These are phyloP conservation scores for Protomyces inouyei DNA, from an alignment of 1,139 yeast species.

Conservation along the genomic window DNA sequence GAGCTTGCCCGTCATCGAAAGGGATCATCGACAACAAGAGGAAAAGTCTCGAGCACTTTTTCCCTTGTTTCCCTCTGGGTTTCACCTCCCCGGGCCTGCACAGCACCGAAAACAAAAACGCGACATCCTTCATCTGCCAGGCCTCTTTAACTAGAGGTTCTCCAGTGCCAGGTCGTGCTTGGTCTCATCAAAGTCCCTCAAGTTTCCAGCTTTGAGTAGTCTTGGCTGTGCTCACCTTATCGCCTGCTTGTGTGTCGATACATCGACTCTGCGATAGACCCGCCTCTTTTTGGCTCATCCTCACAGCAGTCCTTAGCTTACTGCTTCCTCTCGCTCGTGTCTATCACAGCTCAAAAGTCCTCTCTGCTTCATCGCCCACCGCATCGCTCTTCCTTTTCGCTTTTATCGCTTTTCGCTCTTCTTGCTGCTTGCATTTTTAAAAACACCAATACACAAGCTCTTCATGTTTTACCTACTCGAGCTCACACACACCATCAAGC, in stretches of 20 bases:
- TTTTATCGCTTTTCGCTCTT: not conserved
- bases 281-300: too few species aligned
- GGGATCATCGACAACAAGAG: too few species aligned
- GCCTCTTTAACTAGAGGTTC: not conserved
- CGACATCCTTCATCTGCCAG: not conserved
- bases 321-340: too few species aligned
- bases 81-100: too few species aligned
- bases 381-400: not conserved
- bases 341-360: too few species aligned
- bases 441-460: not conserved
- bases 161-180: not conserved
- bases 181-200: too few species aligned
- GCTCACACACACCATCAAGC: constrained; percentile 80
- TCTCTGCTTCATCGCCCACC: not conserved
- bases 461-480: constrained; percentile 50
- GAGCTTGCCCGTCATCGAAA: too few species aligned
- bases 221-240: too few species aligned
- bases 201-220: too few species aligned
- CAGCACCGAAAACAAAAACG: not conserved
- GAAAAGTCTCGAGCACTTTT: not conserved
- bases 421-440: not conserved
- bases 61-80: not conserved
- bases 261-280: too few species aligned
- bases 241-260: too few species aligned
- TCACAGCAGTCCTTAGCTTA: too few species aligned